Percentiles rank a stretch among this genome's conserved stretches.
Evolutionary conservation across 805 yeast genomes (phyloP).

Genomic region (Myxozyma mucilagina): DNA sequence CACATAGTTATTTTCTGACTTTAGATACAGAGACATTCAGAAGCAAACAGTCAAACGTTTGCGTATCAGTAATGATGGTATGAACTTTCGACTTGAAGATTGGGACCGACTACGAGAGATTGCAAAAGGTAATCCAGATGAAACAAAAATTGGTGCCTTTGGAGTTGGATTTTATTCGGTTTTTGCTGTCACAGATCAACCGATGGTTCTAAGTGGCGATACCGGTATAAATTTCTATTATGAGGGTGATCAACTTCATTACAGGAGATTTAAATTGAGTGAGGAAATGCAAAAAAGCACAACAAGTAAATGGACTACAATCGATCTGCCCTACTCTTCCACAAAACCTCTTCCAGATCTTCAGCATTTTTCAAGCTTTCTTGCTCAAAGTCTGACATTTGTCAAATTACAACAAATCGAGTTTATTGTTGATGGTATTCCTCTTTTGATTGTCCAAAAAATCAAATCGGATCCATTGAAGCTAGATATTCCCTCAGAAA

Average conservation of each 20-base stretch:
- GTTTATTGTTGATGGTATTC: slow-evolving; percentile 37
- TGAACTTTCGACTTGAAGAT: slow-evolving; percentile 41
- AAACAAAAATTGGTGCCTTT: slow-evolving; percentile 47
- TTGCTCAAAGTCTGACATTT: slow-evolving; percentile 44
- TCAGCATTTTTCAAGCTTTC: slow-evolving; percentile 41
- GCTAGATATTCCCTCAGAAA: slow-evolving; percentile 33
- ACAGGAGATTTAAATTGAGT: slow-evolving; percentile 33
- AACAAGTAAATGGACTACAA: slow-evolving; percentile 40
- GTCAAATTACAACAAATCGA: slow-evolving; percentile 39
- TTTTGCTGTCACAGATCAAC: slow-evolving; percentile 81
- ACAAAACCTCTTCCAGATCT: slow-evolving; percentile 39
- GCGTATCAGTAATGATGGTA: slow-evolving; percentile 43
- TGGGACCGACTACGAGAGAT: slow-evolving; percentile 45
- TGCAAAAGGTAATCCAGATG: slow-evolving; percentile 48
- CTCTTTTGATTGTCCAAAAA: slow-evolving; percentile 38
- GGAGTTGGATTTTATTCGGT: slow-evolving; percentile 63
- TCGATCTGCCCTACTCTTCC: slow-evolving; percentile 43
- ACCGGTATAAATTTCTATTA: slow-evolving; percentile 43
- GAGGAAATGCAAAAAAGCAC: slow-evolving; percentile 21
- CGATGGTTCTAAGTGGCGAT: slow-evolving; percentile 55
- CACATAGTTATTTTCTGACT: background rate
- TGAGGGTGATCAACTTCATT: slow-evolving; percentile 43
- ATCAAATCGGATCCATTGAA: slow-evolving; percentile 28
- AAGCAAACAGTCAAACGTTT: slow-evolving; percentile 35
- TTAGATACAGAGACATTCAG: slow-evolving; percentile 20